Conservation (phyloP, 106 monocot genomes). For the Cymbidium sinense region DNA sequence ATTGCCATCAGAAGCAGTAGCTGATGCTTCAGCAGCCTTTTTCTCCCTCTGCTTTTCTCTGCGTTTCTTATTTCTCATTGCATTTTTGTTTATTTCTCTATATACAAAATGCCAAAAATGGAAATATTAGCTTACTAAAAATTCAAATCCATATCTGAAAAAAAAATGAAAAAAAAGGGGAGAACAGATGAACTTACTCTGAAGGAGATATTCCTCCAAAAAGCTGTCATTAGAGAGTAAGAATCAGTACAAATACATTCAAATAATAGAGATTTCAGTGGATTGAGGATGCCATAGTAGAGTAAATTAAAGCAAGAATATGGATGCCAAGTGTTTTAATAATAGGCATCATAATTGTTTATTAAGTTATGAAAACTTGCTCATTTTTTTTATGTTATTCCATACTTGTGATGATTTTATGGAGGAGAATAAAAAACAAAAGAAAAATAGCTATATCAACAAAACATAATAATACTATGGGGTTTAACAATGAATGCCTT, state of each 20-base stretch:
- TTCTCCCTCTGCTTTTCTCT: slow-evolving; percentile 87
- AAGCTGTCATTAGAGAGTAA: slow-evolving; percentile 43
- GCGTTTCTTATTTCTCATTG: slow-evolving; percentile 78
- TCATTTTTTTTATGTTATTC: too few relatives aligned
- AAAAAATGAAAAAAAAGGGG: slow-evolving; percentile 8
- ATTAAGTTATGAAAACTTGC: too few relatives aligned
- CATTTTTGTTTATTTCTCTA: slow-evolving; percentile 62
- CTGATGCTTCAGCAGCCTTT: slow-evolving; percentile 51
- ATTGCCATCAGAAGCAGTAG: not conserved
- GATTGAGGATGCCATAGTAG: not conserved
- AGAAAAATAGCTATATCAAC: not conserved
- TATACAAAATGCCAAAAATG: not conserved
- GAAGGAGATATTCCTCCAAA: slow-evolving; percentile 46
- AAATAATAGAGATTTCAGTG: not conserved
- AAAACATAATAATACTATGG: too few relatives aligned
- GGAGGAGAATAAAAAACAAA: not conserved
- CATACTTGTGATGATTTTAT: not conserved
- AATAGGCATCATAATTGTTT: not conserved
- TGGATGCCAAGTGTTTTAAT: not conserved
- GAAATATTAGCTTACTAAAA: not conserved
- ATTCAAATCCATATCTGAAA: not conserved
- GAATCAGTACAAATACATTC: slow-evolving; percentile 6
- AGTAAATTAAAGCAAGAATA: not conserved
- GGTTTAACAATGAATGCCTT: too few relatives aligned
- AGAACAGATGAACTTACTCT: slow-evolving; percentile 54